phyloP scores from a whole-genome alignment of 257 asterid genomes.

The Jacaranda mimosifolia region DNA sequence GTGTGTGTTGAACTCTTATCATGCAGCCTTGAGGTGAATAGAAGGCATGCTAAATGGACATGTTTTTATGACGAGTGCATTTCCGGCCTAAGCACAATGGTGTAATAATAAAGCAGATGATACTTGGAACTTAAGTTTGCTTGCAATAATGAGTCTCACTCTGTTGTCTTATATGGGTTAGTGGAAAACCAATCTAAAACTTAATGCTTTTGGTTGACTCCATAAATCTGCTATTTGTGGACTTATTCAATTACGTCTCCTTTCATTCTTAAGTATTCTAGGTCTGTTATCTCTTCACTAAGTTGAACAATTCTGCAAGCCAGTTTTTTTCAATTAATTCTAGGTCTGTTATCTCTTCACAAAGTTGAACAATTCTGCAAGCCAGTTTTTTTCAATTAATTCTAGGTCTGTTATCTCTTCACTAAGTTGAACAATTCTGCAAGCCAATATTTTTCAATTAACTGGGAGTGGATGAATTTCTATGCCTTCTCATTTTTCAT shows the following conservation, averaged over 20 bases:
- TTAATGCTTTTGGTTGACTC: not conserved
- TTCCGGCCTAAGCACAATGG: not conserved
- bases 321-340: too few relatives aligned
- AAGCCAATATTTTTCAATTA: not conserved
- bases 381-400: too few relatives aligned
- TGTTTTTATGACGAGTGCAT: too few relatives aligned
- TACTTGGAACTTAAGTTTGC: conserved; percentile 9
- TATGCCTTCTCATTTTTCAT: not conserved
- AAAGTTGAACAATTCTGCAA: conserved; percentile 6
- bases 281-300: not conserved
- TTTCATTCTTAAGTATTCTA: not conserved
- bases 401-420: not conserved
- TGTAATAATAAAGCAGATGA: not conserved
- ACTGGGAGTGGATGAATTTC: not conserved
- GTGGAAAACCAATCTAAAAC: not conserved
- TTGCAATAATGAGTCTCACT: not conserved
- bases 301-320: conserved; percentile 13
- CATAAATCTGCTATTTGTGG: not conserved
- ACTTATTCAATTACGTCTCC: not conserved
- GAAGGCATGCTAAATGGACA: too few relatives aligned
- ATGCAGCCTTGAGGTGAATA: too few relatives aligned
- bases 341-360: not conserved
- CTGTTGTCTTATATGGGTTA: not conserved
- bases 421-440: conserved; percentile 1
- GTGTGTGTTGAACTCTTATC: too few relatives aligned